Evolutionary conservation across 192 early-diverging fungal species (phyloP).

Genomic region (Coemansia sp.): DNA sequence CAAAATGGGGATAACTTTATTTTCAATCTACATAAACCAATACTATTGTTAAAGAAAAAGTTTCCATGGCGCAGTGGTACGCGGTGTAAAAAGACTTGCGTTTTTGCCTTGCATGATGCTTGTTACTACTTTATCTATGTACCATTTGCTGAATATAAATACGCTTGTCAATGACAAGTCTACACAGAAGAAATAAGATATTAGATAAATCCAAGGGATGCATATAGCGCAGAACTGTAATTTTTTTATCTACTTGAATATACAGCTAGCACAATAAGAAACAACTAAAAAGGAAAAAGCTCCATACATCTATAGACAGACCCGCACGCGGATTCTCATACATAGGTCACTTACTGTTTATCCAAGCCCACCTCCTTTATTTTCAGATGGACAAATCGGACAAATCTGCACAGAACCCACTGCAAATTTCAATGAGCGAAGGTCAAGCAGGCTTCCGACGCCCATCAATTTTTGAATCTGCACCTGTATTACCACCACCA

Average conservation of each 20-base stretch:
- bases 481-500: neutral
- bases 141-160: neutral
- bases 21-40: neutral
- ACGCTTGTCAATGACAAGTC: neutral
- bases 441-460: slow-evolving; percentile 4
- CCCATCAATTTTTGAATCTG: slow-evolving; percentile 7
- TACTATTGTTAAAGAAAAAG: neutral
- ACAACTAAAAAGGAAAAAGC: neutral
- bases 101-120: neutral
- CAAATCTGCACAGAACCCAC: neutral
- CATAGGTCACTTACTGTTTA: neutral
- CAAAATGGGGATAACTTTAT: neutral
- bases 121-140: neutral
- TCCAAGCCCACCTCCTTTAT: neutral
- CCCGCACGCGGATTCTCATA: neutral
- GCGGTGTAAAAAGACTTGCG: neutral
- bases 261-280: neutral
- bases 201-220: neutral
- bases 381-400: neutral
- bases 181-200: neutral
- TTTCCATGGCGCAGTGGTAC: neutral
- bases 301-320: neutral
- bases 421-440: neutral
- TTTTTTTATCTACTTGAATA: neutral
- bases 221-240: neutral